phyloP scores from a whole-genome alignment of 371 early-diverging fungal species.

The Zancudomyces culisetae region DNA sequence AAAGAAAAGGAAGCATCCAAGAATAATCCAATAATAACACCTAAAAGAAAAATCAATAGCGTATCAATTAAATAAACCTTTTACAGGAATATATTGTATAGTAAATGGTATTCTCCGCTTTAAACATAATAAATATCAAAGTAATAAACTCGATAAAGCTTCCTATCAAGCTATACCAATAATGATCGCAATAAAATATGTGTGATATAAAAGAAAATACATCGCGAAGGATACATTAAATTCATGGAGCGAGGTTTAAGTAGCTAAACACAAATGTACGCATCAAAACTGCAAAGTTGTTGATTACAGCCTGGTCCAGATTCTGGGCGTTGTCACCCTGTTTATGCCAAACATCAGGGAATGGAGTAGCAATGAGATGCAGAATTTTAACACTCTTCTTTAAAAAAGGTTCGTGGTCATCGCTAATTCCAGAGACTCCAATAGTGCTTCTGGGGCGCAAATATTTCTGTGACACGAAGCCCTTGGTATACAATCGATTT shows the following conservation, averaged over 20 bases:
- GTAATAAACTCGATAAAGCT: too few relatives aligned
- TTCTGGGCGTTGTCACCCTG: constrained; percentile 30
- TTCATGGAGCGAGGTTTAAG: constrained; percentile 3
- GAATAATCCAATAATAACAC: too few relatives aligned
- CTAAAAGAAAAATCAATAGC: too few relatives aligned
- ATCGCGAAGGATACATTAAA: background rate
- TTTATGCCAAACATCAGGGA: constrained; percentile 84
- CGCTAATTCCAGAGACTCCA: constrained; percentile 33
- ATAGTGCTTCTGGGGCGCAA: constrained; percentile 25
- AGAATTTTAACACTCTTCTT: constrained; percentile 59
- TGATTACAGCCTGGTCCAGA: constrained; percentile 18
- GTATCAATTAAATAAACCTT: too few relatives aligned
- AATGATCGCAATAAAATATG: too few relatives aligned
- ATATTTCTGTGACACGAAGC: constrained; percentile 13
- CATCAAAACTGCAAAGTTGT: constrained; percentile 23
- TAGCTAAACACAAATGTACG: constrained; percentile 27
- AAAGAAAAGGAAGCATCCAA: too few relatives aligned
- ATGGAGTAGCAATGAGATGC: constrained; percentile 77
- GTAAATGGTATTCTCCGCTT: too few relatives aligned
- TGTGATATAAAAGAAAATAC: too few relatives aligned
- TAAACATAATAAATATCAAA: too few relatives aligned
- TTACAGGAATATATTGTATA: too few relatives aligned
- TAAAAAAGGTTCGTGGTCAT: constrained; percentile 86
- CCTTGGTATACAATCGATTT: constrained; percentile 7
- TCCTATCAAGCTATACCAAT: too few relatives aligned